These are phyloP conservation scores for Penicillium robsamsonii DNA, from an alignment of 495 filamentous ascomycete species.

Conservation along the genomic window DNA sequence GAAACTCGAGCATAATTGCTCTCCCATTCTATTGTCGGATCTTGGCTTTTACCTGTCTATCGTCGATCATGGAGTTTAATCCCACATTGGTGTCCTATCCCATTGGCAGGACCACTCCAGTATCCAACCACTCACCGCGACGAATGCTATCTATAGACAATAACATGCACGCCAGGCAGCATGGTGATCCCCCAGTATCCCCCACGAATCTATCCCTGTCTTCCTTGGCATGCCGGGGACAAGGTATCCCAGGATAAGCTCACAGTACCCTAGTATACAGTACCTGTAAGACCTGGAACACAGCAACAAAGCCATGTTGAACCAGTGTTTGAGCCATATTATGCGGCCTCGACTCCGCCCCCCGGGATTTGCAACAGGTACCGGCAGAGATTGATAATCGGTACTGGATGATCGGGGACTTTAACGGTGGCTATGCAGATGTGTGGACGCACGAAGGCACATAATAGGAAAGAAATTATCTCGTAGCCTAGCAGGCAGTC, in stretches of 20 bases:
- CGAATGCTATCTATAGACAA: conserved; percentile 4
- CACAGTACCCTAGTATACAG: not conserved
- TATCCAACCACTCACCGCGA: not conserved
- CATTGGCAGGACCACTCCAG: not conserved
- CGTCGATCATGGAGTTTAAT: conserved; percentile 10
- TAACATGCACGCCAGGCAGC: conserved; percentile 1
- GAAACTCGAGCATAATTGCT: not conserved
- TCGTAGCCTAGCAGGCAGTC: conserved; percentile 12
- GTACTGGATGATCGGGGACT: not conserved
- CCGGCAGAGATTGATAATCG: not conserved
- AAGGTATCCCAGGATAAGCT: not conserved
- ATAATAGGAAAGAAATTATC: not conserved
- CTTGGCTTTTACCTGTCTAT: conserved; percentile 5
- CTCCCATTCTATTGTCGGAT: not conserved
- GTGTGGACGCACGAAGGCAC: not conserved
- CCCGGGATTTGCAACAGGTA: not conserved
- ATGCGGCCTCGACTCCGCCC: not conserved
- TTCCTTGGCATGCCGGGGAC: conserved; percentile 5
- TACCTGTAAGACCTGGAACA: conserved; percentile 4
- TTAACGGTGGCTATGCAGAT: conserved; percentile 12
- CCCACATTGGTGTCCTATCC: not conserved
- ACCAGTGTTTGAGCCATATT: not conserved
- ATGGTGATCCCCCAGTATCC: conserved; percentile 4
- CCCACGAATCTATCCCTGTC: conserved; percentile 11
- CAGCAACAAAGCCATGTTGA: not conserved